phyloP scores from a whole-genome alignment of 768 basidiomycete species.

The Flagelloscypha sp. region DNA sequence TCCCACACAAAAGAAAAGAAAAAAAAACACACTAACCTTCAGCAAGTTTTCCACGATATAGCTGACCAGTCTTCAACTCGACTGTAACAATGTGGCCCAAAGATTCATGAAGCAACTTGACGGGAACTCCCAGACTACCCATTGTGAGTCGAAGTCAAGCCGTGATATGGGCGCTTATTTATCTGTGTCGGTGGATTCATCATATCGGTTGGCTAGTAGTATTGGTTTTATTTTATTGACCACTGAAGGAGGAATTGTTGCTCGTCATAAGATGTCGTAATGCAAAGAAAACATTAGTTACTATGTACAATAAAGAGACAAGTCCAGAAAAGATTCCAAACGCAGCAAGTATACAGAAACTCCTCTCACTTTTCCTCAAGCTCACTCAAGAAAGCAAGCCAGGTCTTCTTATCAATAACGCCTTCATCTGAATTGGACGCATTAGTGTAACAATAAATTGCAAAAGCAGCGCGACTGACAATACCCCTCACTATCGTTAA shows the following conservation, averaged over 20 bases:
- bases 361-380: slow-evolving; percentile 49
- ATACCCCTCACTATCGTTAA: slow-evolving; percentile 72
- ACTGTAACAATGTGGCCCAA: slow-evolving; percentile 94
- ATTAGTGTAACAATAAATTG: background rate
- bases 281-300: too few species aligned
- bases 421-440: slow-evolving; percentile 57
- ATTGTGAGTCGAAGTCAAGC: too few species aligned
- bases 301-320: too few species aligned
- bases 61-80: slow-evolving; percentile 96
- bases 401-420: slow-evolving; percentile 88
- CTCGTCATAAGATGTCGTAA: slow-evolving; percentile 15
- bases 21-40: slow-evolving; percentile 58
- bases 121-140: slow-evolving; percentile 83
- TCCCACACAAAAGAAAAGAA: slow-evolving; percentile 12
- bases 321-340: background rate
- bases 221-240: too few species aligned
- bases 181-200: too few species aligned
- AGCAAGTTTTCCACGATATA: slow-evolving; percentile 94
- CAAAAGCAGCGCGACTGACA: slow-evolving; percentile 41
- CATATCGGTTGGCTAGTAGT: too few species aligned
- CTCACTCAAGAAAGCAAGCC: slow-evolving; percentile 79
- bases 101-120: slow-evolving; percentile 94
- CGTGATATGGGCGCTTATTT: too few species aligned
- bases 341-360: background rate
- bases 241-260: slow-evolving; percentile 7